Base-by-base conservation (phyloP, 225 moss, liverwort and hornwort genomes). In the Climacium dendroides region DNA sequence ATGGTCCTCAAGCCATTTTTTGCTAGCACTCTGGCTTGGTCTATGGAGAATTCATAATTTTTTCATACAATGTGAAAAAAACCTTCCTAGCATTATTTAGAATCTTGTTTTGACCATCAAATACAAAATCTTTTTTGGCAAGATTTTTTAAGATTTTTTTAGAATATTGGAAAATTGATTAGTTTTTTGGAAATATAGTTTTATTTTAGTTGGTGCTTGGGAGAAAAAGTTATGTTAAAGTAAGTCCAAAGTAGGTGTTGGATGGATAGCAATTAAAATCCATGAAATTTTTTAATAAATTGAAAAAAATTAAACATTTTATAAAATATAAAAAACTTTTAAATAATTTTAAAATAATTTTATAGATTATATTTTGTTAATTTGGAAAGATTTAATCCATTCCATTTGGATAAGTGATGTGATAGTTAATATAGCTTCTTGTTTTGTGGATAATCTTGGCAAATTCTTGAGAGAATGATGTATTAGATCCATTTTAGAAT, bases 201-300 rank as follows among this genome's bases (percentile, higher is more conserved):
- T 35, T 35, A 19, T 19, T 65, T 10, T 10, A 65, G 19, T 35
- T 11, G 6, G 6, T 65, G 35, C 35, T 7, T 66, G 4, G 22
- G 7, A 37, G 13, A 1, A n/a, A 22, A n/a, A 66, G 7, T 5
- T 66, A n/a, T n/a, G 3, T 3, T 0, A 20, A 1, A 66, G 6
- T 6, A 22, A 11, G 22, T 1, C 1, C 0, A 20, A n/a, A 18
- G 11, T 13, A 39, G 0, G 13, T 8, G 1, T 13, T 0, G n/a
- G 24, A n/a, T 13, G 1, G 23, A 7, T 67, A 37, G 67, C 1
- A 34, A 35, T 35, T 35, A n/a, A 19, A 10, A 5, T 35, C 11
- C 2, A 19, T 9, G 3, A 66, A 12, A 66, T n/a, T n/a, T n/a
- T n/a, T n/a, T n/a, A n/a, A n/a, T n/a, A n/a, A 3, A 0, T 66